Conservation (phyloP, 768 basidiomycete species). For the Clitopilus passeckerianus region DNA sequence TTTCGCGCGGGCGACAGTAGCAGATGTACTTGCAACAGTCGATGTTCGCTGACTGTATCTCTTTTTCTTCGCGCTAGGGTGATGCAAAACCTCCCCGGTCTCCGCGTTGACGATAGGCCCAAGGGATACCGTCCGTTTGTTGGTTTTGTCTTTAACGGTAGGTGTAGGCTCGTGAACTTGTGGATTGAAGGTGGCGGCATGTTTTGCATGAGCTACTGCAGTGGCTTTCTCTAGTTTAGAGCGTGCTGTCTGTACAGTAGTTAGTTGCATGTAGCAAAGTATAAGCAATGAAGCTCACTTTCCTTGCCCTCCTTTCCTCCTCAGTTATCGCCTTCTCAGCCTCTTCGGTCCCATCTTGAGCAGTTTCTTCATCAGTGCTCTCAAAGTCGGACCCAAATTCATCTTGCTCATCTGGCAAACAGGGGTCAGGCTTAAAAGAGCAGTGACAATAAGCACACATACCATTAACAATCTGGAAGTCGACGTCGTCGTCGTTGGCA, state of each 20-base stretch:
- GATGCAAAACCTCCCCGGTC: conserved; percentile 53
- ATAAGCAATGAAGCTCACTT: conserved; percentile 26
- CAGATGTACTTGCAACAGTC: conserved; percentile 68
- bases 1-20: conserved; percentile 60
- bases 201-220: conserved; percentile 61
- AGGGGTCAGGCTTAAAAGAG: not conserved
- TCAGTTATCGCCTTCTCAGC: conserved; percentile 55
- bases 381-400: conserved; percentile 81
- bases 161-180: conserved; percentile 27
- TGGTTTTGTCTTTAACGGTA: conserved; percentile 23
- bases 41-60: conserved; percentile 63
- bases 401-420: conserved; percentile 67
- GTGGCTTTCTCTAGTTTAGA: conserved; percentile 57
- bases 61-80: conserved; percentile 20
- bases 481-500: conserved; percentile 68
- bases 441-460: conserved; percentile 3
- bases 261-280: not conserved
- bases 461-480: conserved; percentile 70
- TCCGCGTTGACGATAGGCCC: conserved; percentile 53
- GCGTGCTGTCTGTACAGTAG: conserved; percentile 41
- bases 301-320: conserved; percentile 51
- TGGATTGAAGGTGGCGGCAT: conserved; percentile 66
- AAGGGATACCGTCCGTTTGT: conserved; percentile 49
- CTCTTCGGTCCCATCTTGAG: conserved; percentile 45
- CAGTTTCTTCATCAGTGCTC: conserved; percentile 74